Evolutionary conservation across 1,139 yeast genomes (phyloP).

Genomic region (Yamadazyma trypodendri): DNA sequence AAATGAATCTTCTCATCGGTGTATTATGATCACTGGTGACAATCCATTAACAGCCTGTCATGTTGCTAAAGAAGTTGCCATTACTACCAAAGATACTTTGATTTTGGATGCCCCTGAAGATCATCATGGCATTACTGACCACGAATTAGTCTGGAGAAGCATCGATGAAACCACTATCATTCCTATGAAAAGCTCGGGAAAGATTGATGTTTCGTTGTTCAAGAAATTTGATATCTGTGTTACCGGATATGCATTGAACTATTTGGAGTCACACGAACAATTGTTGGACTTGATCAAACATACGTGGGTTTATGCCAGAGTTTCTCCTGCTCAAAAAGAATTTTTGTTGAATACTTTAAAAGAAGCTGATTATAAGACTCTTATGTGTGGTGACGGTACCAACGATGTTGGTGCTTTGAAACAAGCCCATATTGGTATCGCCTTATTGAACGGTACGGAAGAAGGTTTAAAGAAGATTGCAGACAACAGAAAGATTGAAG

Average conservation of each 20-base stretch:
- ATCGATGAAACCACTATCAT: slow-evolving; percentile 73
- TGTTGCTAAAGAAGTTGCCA: slow-evolving; percentile 91
- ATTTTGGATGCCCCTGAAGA: slow-evolving; percentile 87
- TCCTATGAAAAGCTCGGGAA: slow-evolving; percentile 64
- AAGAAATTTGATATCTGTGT: slow-evolving; percentile 81
- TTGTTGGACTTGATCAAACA: slow-evolving; percentile 73
- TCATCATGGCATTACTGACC: slow-evolving; percentile 50
- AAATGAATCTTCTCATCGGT: slow-evolving; percentile 92
- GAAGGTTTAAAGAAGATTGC: slow-evolving; percentile 89
- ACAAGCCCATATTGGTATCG: slow-evolving; percentile 98
- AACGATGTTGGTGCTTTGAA: slow-evolving; percentile 99
- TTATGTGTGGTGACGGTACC: slow-evolving; percentile 99
- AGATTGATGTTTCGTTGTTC: slow-evolving; percentile 59
- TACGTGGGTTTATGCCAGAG: slow-evolving; percentile 98
- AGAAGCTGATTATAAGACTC: slow-evolving; percentile 85
- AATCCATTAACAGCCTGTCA: slow-evolving; percentile 98
- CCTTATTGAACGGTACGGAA: slow-evolving; percentile 93
- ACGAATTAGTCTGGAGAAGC: slow-evolving; percentile 76
- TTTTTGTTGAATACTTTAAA: slow-evolving; percentile 81
- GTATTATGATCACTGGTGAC: slow-evolving; percentile 98
- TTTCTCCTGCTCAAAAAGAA: slow-evolving; percentile 95
- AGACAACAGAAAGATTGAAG: slow-evolving; percentile 72
- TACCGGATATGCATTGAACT: slow-evolving; percentile 86
- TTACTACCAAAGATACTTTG: slow-evolving; percentile 75
- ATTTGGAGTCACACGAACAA: slow-evolving; percentile 62